These are phyloP conservation scores for Talaromyces wortmannii DNA, from an alignment of 495 filamentous ascomycete genomes.

Conservation along the genomic window DNA sequence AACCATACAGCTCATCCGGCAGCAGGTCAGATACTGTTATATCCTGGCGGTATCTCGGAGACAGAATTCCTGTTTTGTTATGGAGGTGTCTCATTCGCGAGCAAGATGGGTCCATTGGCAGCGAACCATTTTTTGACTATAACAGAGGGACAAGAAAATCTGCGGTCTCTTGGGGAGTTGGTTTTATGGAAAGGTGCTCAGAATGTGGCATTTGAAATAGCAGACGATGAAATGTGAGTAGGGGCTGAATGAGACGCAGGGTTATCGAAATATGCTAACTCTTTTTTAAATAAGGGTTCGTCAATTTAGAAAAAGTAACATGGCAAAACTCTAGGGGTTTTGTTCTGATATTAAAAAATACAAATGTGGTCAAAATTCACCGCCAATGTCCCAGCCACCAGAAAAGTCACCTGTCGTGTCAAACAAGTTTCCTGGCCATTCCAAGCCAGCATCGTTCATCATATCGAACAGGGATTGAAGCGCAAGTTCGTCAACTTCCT, in stretches of 20 bases:
- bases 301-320: not conserved
- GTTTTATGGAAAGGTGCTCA: slow-evolving; percentile 14
- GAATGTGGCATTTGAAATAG: slow-evolving; percentile 16
- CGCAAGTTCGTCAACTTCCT: slow-evolving; percentile 7
- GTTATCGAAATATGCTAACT: not conserved
- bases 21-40: slow-evolving; percentile 16
- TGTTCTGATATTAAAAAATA: too few species aligned
- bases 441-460: slow-evolving; percentile 14
- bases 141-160: slow-evolving; percentile 12
- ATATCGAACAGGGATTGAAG: slow-evolving; percentile 11
- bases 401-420: not conserved
- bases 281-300: not conserved
- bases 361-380: not conserved
- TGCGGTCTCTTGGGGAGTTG: slow-evolving; percentile 11
- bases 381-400: slow-evolving; percentile 6
- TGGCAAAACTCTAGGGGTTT: not conserved
- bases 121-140: slow-evolving; percentile 21
- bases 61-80: slow-evolving; percentile 20
- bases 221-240: slow-evolving; percentile 9
- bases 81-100: slow-evolving; percentile 15
- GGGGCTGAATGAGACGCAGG: too few species aligned
- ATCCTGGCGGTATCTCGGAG: slow-evolving; percentile 18
- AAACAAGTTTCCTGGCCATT: slow-evolving; percentile 14
- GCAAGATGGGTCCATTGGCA: slow-evolving; percentile 18
- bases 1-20: slow-evolving; percentile 19